Base-by-base conservation (phyloP, 345 rosid species). In the Melaleuca quinquenervia region DNA sequence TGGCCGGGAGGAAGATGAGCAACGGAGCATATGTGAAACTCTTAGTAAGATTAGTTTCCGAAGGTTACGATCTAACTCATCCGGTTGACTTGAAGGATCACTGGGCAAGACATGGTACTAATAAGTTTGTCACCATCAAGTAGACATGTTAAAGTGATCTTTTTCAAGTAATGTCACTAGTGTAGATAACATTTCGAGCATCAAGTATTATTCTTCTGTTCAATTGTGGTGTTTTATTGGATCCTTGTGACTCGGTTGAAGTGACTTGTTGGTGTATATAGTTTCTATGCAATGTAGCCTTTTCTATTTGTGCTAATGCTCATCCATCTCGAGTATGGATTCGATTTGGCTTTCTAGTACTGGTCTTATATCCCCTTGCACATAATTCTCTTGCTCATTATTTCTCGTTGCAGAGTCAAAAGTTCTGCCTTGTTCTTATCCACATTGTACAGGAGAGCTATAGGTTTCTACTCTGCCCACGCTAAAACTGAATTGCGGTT, bases 1-100 rank as follows among this genome's bases (percentile, higher is more conserved):
- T 93, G 82, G 93, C 95, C 83, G 95, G 94, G 60, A 93, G 96
- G 87, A 93, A 94, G 92, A 95, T 94, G 96, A 95, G 95, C 91
- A 92, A 86, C 83, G 93, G 95, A 49, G 96, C 93, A 27, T 94
- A 94, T 87, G 50, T 86, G 70, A 95, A 95, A 85, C 93, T 93
- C 48, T 89, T 94, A n/a, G 83, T 88, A 36, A 90, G 91, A 87
- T 94, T 95, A 89, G 92, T 89, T 41, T 89, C 88, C 27, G 95
- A 92, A 91, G 96, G 93, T 58, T 70, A 91, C 83, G 89, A 93
- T 88, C 92, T 95, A 44, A 89, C 94, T 84, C 84, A 52, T 50
- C 91, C 95, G 8, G 90, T 95, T 87, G 93, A 94, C 87, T 90
- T 94, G 92, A 94, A 89, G 91, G 86, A 89, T 80, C 95, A 91